Conservation (phyloP, 495 filamentous ascomycete genomes). For the Massariosphaeria phaeospora region DNA sequence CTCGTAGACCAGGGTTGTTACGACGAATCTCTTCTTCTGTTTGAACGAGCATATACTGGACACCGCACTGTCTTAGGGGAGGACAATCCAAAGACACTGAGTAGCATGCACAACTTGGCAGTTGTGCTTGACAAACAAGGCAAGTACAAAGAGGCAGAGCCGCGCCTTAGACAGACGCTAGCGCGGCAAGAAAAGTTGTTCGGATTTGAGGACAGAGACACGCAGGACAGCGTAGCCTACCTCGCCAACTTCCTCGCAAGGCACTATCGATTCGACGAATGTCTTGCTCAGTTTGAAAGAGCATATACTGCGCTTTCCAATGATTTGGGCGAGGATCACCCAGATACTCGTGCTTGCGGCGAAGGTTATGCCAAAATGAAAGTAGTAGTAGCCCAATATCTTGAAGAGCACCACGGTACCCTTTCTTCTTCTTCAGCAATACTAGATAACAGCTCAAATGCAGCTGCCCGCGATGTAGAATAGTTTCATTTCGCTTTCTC, state of each 20-base stretch:
- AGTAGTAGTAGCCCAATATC: too few relatives aligned
- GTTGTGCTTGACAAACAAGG: slow-evolving; percentile 10
- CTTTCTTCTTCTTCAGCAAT: too few relatives aligned
- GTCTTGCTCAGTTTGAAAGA: slow-evolving; percentile 1
- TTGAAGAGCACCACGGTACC: too few relatives aligned
- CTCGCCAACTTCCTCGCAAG: slow-evolving; percentile 1
- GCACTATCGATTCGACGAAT: slow-evolving; percentile 2
- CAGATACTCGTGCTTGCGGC: slow-evolving; percentile 1
- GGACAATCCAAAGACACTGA: slow-evolving; percentile 20
- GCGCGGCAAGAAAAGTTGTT: slow-evolving; percentile 9
- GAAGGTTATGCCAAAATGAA: background rate
- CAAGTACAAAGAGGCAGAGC: slow-evolving; percentile 19
- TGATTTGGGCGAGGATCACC: slow-evolving; percentile 1
- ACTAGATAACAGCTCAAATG: too few relatives aligned
- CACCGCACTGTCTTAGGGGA: slow-evolving; percentile 8
- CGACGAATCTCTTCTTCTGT: slow-evolving; percentile 3
- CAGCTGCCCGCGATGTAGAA: too few relatives aligned
- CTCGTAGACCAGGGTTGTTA: background rate
- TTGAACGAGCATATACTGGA: slow-evolving; percentile 3
- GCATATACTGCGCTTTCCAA: background rate
- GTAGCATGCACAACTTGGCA: slow-evolving; percentile 7
- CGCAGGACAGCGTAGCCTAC: slow-evolving; percentile 9
- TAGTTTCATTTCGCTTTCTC: too few relatives aligned
- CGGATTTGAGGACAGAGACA: slow-evolving; percentile 25
- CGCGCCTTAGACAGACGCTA: background rate